phyloP scores from a whole-genome alignment of 495 filamentous ascomycete species.

The Annulohypoxylon moriforme region DNA sequence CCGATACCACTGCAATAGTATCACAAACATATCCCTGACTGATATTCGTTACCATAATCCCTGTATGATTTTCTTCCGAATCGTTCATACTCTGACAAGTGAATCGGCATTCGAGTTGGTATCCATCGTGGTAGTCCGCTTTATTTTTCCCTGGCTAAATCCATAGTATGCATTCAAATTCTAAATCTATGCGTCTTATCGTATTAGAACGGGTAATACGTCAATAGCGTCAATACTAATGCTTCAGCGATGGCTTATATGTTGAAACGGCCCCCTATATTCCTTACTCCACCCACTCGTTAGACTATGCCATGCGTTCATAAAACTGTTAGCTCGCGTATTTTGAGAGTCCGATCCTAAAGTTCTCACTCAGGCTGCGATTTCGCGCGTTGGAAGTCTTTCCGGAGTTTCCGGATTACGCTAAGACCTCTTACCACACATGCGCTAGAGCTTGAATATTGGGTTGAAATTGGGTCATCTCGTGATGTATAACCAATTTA shows the following conservation, averaged over 20 bases:
- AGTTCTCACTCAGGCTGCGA: slow-evolving; percentile 8
- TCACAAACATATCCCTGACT: background rate
- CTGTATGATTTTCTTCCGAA: background rate
- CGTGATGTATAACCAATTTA: background rate
- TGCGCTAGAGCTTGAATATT: slow-evolving; percentile 1
- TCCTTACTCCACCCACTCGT: background rate
- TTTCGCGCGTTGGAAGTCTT: slow-evolving; percentile 20
- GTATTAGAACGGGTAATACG: background rate
- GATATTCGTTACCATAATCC: background rate
- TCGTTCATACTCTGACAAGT: background rate
- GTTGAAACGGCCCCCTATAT: background rate
- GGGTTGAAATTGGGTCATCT: slow-evolving; percentile 5
- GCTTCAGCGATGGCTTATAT: background rate
- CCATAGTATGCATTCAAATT: background rate
- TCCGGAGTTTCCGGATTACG: slow-evolving; percentile 35
- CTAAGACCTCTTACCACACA: slow-evolving; percentile 12
- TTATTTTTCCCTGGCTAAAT: background rate
- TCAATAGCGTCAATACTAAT: background rate
- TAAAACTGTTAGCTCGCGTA: background rate
- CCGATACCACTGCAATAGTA: background rate
- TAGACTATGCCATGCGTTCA: background rate
- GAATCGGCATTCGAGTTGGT: background rate
- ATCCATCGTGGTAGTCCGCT: background rate
- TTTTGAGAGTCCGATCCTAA: slow-evolving; percentile 2
- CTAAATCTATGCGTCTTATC: background rate